Conservation (phyloP, 306 rosid species). For the Psophocarpus tetragonolobus region DNA sequence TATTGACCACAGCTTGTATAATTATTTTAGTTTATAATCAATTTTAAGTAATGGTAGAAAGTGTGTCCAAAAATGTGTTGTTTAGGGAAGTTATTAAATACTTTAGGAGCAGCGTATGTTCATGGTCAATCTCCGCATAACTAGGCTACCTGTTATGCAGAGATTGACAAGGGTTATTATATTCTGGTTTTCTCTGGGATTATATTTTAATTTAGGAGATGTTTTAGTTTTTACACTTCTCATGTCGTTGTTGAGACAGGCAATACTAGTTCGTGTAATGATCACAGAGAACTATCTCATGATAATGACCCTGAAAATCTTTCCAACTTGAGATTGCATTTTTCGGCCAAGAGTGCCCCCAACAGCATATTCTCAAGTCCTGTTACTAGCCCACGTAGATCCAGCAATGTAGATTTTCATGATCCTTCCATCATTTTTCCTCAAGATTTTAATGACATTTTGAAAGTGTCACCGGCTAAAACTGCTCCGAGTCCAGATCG, state of each 20-base stretch:
- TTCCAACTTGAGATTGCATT: slow-evolving; percentile 39
- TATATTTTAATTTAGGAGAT: slow-evolving; percentile 12
- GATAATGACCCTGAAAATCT: slow-evolving; percentile 36
- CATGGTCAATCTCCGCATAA: background rate
- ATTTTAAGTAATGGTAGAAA: background rate
- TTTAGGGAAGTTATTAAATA: background rate
- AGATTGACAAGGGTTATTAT: background rate
- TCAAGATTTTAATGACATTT: slow-evolving; percentile 48
- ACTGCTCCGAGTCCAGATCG: slow-evolving; percentile 47
- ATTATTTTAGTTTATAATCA: background rate
- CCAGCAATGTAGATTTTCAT: slow-evolving; percentile 44
- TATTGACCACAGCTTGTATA: no score
- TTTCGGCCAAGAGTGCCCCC: slow-evolving; percentile 76
- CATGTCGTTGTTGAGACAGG: slow-evolving; percentile 30
- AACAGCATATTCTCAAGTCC: slow-evolving; percentile 74
- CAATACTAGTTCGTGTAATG: slow-evolving; percentile 38
- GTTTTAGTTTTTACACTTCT: background rate
- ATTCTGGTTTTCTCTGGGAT: background rate
- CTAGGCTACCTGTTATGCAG: background rate
- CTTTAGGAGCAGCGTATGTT: background rate
- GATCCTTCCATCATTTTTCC: slow-evolving; percentile 34
- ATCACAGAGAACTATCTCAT: slow-evolving; percentile 37
- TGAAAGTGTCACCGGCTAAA: slow-evolving; percentile 36
- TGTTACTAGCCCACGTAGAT: slow-evolving; percentile 73
- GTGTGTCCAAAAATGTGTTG: background rate